These are phyloP conservation scores for Metarhizium rileyi DNA, from an alignment of 2,329 filamentous ascomycete genomes.

Conservation along the genomic window DNA sequence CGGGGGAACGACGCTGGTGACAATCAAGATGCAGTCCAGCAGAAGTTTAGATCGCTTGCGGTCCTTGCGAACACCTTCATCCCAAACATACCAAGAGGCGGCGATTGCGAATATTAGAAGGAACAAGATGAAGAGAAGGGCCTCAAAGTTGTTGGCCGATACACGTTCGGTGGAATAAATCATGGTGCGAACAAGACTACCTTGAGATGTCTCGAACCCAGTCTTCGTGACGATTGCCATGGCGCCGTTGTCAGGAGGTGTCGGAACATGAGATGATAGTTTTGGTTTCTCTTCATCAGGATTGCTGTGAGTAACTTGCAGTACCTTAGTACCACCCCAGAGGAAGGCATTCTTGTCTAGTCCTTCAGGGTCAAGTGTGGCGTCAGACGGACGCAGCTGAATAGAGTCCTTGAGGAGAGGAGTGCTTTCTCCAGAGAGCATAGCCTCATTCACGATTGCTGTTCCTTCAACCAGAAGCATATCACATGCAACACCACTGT, in stretches of 20 bases:
- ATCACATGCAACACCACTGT: constrained; percentile 92
- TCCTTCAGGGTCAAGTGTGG: constrained; percentile 73
- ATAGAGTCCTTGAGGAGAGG: constrained; percentile 94
- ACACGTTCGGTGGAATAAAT: constrained; percentile 98
- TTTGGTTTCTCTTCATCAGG: constrained; percentile 63
- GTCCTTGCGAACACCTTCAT: constrained; percentile 87
- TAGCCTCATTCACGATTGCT: constrained; percentile 97
- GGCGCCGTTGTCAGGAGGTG: constrained; percentile 87
- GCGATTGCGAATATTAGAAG: constrained; percentile 92
- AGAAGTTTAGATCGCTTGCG: constrained; percentile 96
- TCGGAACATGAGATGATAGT: constrained; percentile 64
- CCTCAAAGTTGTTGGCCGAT: constrained; percentile 95
- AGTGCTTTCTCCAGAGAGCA: constrained; percentile 97
- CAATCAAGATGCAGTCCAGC: constrained; percentile 92
- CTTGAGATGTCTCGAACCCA: constrained; percentile 96
- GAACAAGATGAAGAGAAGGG: constrained; percentile 95
- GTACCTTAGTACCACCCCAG: constrained; percentile 93
- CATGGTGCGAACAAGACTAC: constrained; percentile 96
- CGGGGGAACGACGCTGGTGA: constrained; percentile 96
- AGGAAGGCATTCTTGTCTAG: constrained; percentile 95
- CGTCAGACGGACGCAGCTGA: constrained; percentile 77
- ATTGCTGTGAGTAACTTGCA: constrained; percentile 86
- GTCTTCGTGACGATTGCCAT: constrained; percentile 94
- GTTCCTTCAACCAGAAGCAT: constrained; percentile 93
- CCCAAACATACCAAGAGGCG: constrained; percentile 98